Conservation (phyloP, 164 flowering plant genomes). For the Dillenia turbinata region DNA sequence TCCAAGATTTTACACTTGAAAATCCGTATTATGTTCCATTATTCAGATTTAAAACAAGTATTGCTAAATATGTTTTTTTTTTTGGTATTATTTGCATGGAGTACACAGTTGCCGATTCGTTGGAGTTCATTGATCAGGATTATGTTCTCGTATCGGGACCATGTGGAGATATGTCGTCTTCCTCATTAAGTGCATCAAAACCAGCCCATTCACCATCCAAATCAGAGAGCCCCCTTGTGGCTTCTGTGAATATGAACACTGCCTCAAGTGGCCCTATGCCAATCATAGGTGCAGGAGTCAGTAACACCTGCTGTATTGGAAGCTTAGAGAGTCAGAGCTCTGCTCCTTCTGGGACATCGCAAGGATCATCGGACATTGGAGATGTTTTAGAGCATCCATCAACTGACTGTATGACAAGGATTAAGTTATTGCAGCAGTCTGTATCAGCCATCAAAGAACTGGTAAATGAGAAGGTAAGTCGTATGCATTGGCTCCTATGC, state of each 20-base stretch:
- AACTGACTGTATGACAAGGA: slow-evolving; percentile 55
- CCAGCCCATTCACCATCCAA: slow-evolving; percentile 38
- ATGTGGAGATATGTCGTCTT: slow-evolving; percentile 52
- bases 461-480: slow-evolving; percentile 71
- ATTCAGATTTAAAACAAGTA: not conserved
- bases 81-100: slow-evolving; percentile 14
- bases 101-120: slow-evolving; percentile 57
- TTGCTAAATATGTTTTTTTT: slow-evolving; percentile 3
- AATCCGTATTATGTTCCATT: slow-evolving; percentile 2
- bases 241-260: slow-evolving; percentile 22
- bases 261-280: slow-evolving; percentile 65
- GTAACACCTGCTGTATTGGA: slow-evolving; percentile 30
- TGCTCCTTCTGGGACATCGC: slow-evolving; percentile 74
- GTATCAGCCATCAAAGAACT: slow-evolving; percentile 78
- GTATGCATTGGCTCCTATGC: not conserved
- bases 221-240: slow-evolving; percentile 28
- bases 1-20: slow-evolving; percentile 6
- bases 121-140: slow-evolving; percentile 80
- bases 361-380: slow-evolving; percentile 64
- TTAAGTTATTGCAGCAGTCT: slow-evolving; percentile 73
- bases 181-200: slow-evolving; percentile 44
- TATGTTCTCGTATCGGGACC: slow-evolving; percentile 93
- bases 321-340: slow-evolving; percentile 70
- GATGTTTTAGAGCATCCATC: slow-evolving; percentile 79
- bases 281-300: slow-evolving; percentile 39